Evolutionary conservation across 176 grass and related monocot species (phyloP), one percentile per base, ranked within the genome.

Genomic region (Metroxylon sagu): DNA sequence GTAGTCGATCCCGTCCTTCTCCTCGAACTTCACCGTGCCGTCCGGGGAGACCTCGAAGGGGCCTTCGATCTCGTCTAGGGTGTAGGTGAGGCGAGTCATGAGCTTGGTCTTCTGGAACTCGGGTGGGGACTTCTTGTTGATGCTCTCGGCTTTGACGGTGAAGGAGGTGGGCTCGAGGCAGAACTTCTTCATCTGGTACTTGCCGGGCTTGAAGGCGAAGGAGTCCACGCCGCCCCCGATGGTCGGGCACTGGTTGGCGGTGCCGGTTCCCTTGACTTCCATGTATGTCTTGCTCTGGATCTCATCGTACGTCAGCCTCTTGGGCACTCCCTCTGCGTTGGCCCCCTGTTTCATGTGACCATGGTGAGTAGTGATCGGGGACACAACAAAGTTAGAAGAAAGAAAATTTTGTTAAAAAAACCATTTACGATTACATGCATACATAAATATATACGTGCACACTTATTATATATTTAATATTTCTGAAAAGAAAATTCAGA

Each of bases 61-160:
- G 4, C 89, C 89, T 71, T 94, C 84, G 3, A 94, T 94, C 75
- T 94, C 84, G 74, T 94, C 81, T 3, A 94, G 89, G 8, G 89
- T 94, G 81, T 94, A 94, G 52, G 84, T 94, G 52, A 94, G 89
- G 21, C 89, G 84, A 50, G 84, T 94, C 89, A 94, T 94, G 71
- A 94, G 89, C 74, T 88, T 94, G 17, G 89, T 94, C 69, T 94
- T 81, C 76, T 88, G 84, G 81, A 94, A 94, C n/a, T 87, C 81
- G 3, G 81, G 67, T 3, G 81, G 67, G 5, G 81, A 68, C 64
- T 94, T 94, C 77, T 94, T 94, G 67, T 56, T 62, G 43, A 94
- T 25, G 31, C 77, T 71, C 74, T 94, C 89, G 2, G 89, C 74
- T 64, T 88, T 94, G 15, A 94, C 89, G 4, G 84, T 94, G 81